A percentile compares a stretch with the other conserved stretches of the same genome.
Conservation (phyloP, 1,139 yeast genomes). For the Spathaspora jeffriesii region DNA sequence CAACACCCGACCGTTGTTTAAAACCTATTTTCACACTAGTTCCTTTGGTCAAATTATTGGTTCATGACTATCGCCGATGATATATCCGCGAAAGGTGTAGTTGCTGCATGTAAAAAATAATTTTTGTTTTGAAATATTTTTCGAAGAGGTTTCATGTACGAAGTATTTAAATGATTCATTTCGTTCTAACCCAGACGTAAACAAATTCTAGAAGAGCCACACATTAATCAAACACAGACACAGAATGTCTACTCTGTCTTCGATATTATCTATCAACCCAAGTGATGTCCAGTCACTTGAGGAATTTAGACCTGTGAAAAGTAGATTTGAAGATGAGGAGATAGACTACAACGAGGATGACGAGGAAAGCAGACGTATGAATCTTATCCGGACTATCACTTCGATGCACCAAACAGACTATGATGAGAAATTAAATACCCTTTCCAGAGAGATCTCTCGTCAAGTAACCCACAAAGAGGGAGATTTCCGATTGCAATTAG, state of each 20-base stretch:
- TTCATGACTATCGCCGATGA: background rate
- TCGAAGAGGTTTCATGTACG: background rate
- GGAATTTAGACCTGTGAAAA: constrained; percentile 2
- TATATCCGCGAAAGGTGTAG: background rate
- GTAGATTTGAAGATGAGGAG: constrained; percentile 3
- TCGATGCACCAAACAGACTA: constrained; percentile 11
- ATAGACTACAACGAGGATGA: constrained; percentile 9
- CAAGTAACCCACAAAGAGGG: constrained; percentile 14
- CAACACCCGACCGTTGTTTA: background rate
- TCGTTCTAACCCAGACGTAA: background rate
- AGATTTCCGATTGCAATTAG: constrained; percentile 12
- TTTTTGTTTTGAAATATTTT: background rate
- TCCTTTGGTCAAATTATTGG: background rate
- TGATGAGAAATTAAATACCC: constrained; percentile 11
- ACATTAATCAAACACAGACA: background rate
- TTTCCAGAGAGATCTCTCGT: constrained; percentile 14
- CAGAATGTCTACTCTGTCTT: background rate
- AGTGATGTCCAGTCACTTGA: constrained; percentile 2
- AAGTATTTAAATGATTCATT: background rate
- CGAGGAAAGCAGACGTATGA: constrained; percentile 13
- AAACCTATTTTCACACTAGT: background rate
- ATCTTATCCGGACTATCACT: constrained; percentile 17
- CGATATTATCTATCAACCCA: background rate
- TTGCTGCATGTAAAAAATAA: background rate
- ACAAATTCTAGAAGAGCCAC: background rate